Evolutionary conservation across 2,329 filamentous ascomycete species (phyloP).

Genomic region (Talaromyces marneffei): DNA sequence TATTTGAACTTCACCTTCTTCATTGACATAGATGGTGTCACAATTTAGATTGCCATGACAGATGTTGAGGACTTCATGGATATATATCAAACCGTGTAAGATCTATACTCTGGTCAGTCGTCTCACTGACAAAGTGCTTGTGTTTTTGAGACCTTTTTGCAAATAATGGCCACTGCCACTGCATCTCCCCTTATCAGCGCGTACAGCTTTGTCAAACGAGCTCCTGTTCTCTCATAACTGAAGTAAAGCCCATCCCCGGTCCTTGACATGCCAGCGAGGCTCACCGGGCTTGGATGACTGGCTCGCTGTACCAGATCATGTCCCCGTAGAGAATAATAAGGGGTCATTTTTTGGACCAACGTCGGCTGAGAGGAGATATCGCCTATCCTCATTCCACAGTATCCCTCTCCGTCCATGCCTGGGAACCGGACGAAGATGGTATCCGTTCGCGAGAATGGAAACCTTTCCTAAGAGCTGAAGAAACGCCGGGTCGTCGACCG

Average conservation of each 20-base stretch:
- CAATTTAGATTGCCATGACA: background rate
- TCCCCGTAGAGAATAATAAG: background rate
- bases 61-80: background rate
- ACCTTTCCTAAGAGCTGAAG: background rate
- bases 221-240: background rate
- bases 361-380: background rate
- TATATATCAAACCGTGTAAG: background rate
- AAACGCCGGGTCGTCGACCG: background rate
- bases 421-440: slow-evolving; percentile 1
- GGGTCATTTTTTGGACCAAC: background rate
- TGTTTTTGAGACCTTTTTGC: background rate
- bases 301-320: background rate
- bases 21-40: background rate
- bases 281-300: background rate
- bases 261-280: background rate
- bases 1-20: background rate
- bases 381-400: background rate
- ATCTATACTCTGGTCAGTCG: background rate
- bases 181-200: background rate
- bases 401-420: background rate
- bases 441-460: background rate
- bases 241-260: background rate
- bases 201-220: background rate
- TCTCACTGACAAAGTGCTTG: background rate
- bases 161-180: background rate